Evolutionary conservation across 2,329 filamentous ascomycete genomes (phyloP).

Genomic region (Blastomyces percursus): DNA sequence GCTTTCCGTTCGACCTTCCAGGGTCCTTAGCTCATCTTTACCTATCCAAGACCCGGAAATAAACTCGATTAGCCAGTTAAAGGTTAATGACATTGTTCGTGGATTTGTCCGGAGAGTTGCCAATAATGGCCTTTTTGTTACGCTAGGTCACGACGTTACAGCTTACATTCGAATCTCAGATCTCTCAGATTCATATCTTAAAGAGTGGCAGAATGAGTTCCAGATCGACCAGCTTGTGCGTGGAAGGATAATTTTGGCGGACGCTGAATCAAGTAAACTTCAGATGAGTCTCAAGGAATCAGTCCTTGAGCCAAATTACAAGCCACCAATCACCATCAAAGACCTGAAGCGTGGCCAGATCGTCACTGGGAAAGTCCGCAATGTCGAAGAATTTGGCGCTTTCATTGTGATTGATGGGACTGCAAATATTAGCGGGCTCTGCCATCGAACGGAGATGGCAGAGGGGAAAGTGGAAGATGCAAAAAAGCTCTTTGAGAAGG

Average conservation of each 20-base stretch:
- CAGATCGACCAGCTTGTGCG: constrained; percentile 82
- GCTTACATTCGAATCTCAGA: constrained; percentile 78
- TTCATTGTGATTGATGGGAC: constrained; percentile 87
- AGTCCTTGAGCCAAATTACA: constrained; percentile 67
- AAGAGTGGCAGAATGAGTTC: constrained; percentile 89
- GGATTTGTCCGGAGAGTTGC: constrained; percentile 87
- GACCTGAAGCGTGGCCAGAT: constrained; percentile 70
- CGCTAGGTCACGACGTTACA: constrained; percentile 68
- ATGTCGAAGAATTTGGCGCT: constrained; percentile 88
- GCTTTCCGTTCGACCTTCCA: constrained; percentile 75
- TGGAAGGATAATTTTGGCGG: constrained; percentile 67
- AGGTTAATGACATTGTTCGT: constrained; percentile 66
- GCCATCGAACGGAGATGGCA: constrained; percentile 85
- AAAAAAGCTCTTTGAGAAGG: constrained; percentile 78
- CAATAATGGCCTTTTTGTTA: constrained; percentile 80
- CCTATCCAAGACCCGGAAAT: constrained; percentile 74
- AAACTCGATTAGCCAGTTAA: constrained; percentile 56
- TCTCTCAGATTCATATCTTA: constrained; percentile 80
- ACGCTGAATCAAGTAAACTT: constrained; percentile 57
- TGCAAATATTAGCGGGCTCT: constrained; percentile 80
- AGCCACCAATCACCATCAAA: constrained; percentile 58
- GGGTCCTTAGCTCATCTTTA: constrained; percentile 75
- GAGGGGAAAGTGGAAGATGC: constrained; percentile 72
- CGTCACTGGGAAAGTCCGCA: constrained; percentile 80
- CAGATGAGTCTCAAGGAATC: constrained; percentile 84